Evolutionary conservation across 2,329 filamentous ascomycete species (phyloP), one percentile per base, ranked within the genome.

Genomic region (Paecilomyces variotii): DNA sequence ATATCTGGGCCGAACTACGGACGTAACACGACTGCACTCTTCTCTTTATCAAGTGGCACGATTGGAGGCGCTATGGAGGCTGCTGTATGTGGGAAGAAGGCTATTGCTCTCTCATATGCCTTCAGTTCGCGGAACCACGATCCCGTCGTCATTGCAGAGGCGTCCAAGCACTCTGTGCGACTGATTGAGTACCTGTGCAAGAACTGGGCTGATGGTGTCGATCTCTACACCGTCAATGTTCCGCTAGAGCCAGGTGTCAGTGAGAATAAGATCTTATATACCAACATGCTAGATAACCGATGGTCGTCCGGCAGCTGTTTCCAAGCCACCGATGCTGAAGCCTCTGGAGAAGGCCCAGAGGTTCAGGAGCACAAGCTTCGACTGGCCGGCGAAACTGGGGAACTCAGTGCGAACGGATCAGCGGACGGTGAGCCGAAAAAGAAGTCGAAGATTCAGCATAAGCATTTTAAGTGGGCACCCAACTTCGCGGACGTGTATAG

Each of bases 391-490:
- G 80, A 80, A 25, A 72, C 74, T 60, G 56, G 72, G 54, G 67
- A 67, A 53, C 59, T 63, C 60, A 67, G 64, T 11, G 63, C 64
- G 26, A 67, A 66, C 58, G 55, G 63, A 56, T 61, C 69, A 50
- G 56, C 66, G 56, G 60, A 34, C 61, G 53, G 27, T 60, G 55
- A 24, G 62, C 62, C 59, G 64, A 69, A 53, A 70, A 70, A 64
- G 64, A 66, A 71, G 65, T 45, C 76, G 49, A 77, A 81, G 30
- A 87, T 91, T 71, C 82, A 79, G 58, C 90, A 96, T 74, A 90
- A 89, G 72, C 89, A 95, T 74, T 97, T 97, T 80, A 95, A 93
- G 76, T 97, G 94, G 94, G 86, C 89, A 54, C 94, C 93, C 2
- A 85, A 84, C 62, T 94, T 97, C 74, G 81, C 84, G 34, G 92